Percentiles rank a stretch among this genome's conserved stretches.
These are phyloP conservation scores for Exidia glandulosa DNA, from an alignment of 768 basidiomycete species.

Conservation along the genomic window DNA sequence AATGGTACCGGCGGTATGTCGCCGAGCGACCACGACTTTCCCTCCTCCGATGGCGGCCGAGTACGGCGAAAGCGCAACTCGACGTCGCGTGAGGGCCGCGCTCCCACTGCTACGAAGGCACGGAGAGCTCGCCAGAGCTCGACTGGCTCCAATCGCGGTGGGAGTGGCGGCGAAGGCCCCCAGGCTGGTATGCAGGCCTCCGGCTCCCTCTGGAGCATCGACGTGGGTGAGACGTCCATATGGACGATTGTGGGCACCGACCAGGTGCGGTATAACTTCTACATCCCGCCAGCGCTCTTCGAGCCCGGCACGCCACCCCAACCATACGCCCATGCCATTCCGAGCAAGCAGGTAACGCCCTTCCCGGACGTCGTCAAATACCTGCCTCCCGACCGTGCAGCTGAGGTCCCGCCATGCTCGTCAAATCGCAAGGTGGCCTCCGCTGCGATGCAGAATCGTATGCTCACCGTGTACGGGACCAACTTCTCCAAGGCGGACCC, in stretches of 20 bases:
- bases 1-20: slow-evolving; percentile 30
- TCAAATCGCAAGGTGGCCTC: slow-evolving; percentile 31
- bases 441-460: slow-evolving; percentile 63
- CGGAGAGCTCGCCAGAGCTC: slow-evolving; percentile 61
- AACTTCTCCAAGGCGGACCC: slow-evolving; percentile 80
- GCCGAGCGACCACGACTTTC: slow-evolving; percentile 48
- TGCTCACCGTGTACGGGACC: slow-evolving; percentile 81
- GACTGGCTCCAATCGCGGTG: slow-evolving; percentile 53
- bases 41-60: slow-evolving; percentile 73
- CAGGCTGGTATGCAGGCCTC: slow-evolving; percentile 43
- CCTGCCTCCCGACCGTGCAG: slow-evolving; percentile 78
- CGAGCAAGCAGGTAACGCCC: slow-evolving; percentile 73
- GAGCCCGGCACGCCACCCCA: slow-evolving; percentile 60
- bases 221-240: slow-evolving; percentile 87
- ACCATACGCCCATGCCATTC: slow-evolving; percentile 45
- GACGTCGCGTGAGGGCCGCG: slow-evolving; percentile 32
- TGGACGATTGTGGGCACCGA: slow-evolving; percentile 94
- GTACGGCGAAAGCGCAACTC: slow-evolving; percentile 51
- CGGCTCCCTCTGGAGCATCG: slow-evolving; percentile 77
- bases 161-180: slow-evolving; percentile 47
- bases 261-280: slow-evolving; percentile 89
- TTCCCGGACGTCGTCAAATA: slow-evolving; percentile 85
- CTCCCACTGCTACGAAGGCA: slow-evolving; percentile 24
- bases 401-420: slow-evolving; percentile 68
- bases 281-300: slow-evolving; percentile 75